Evolutionary conservation across 352 stramenopile species (phyloP).

Genomic region (Phytophthora agathidicida): DNA sequence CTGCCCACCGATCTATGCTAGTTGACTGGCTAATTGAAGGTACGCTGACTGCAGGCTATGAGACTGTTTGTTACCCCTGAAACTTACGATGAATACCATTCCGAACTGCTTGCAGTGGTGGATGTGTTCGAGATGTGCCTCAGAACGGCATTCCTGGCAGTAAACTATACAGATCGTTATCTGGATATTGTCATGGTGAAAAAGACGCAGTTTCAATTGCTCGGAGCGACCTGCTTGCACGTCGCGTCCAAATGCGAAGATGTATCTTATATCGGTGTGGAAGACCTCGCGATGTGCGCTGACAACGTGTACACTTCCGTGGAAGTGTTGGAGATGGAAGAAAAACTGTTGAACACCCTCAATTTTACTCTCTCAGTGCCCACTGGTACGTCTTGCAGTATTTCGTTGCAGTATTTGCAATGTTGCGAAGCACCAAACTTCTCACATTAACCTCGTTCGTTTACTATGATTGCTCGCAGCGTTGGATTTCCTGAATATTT

Average conservation of each 20-base stretch:
- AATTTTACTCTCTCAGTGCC: conserved; percentile 92
- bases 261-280: conserved; percentile 92
- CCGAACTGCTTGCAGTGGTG: too few relatives aligned
- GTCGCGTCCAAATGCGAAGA: conserved; percentile 93
- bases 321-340: conserved; percentile 92
- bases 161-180: conserved; percentile 92
- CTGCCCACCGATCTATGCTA: conserved; percentile 90
- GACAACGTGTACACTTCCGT: conserved; percentile 91
- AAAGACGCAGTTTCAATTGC: conserved; percentile 88
- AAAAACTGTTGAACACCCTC: conserved; percentile 92
- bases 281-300: conserved; percentile 91
- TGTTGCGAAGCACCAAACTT: background rate
- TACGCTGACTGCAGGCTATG: conserved; percentile 19
- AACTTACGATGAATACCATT: conserved; percentile 6
- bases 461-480: conserved; percentile 36
- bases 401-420: background rate
- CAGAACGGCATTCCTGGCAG: conserved; percentile 88
- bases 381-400: conserved; percentile 54
- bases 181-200: conserved; percentile 90
- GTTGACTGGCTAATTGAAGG: conserved; percentile 93
- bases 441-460: conserved; percentile 1
- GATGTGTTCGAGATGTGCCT: conserved; percentile 94
- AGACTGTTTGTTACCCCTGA: background rate
- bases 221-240: conserved; percentile 91
- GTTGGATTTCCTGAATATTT: conserved; percentile 91